Evolutionary conservation across 148 eudicot species (phyloP).

Genomic region (Cornus controversa): DNA sequence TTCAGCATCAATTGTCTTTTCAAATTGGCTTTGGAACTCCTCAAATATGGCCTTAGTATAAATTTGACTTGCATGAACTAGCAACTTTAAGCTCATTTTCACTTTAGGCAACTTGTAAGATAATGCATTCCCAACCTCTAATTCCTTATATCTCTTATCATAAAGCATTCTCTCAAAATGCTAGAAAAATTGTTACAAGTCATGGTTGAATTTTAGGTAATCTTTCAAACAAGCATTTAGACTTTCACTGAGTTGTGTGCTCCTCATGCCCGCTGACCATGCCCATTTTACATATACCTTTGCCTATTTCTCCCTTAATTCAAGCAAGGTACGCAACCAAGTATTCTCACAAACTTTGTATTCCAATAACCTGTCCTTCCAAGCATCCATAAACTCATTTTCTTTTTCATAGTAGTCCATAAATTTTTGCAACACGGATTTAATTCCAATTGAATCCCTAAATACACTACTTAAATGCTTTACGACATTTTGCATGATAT

Average conservation of each 20-base stretch:
- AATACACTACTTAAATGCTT: neutral
- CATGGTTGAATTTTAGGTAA: neutral
- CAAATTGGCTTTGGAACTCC: conserved; percentile 7
- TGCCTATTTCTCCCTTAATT: neutral
- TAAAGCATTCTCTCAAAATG: conserved; percentile 4
- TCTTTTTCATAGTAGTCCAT: neutral
- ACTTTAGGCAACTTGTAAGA: neutral
- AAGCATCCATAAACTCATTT: neutral
- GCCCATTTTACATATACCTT: neutral
- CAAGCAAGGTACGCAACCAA: neutral
- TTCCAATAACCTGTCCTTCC: neutral
- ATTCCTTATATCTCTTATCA: neutral
- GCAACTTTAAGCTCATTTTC: neutral
- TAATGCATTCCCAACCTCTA: neutral
- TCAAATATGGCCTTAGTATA: conserved; percentile 9
- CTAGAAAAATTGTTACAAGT: neutral
- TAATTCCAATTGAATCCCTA: neutral
- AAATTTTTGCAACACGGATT: neutral
- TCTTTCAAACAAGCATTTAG: neutral
- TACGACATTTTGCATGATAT: neutral
- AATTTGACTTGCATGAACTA: neutral
- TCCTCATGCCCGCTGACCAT: conserved; percentile 9
- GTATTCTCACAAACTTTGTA: neutral
- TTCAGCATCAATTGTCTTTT: neutral
- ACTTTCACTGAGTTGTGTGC: conserved; percentile 9